Conservation (phyloP, 2,329 filamentous ascomycete genomes). For the Diplodia scrobiculata region DNA sequence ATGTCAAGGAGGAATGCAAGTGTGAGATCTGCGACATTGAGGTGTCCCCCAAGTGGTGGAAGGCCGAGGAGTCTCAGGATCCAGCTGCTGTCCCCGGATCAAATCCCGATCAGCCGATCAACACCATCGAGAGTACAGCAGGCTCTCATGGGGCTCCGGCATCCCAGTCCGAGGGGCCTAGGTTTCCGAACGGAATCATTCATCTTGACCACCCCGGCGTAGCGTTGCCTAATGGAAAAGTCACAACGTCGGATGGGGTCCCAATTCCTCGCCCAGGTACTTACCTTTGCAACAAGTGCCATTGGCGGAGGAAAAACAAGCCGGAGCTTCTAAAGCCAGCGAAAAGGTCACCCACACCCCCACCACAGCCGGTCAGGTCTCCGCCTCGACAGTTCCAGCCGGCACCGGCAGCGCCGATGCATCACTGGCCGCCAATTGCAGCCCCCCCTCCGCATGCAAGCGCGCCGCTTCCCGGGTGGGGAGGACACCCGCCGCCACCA, state of each 20-base stretch:
- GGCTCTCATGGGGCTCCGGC: background rate
- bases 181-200: conserved; percentile 27
- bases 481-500: conserved; percentile 28
- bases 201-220: conserved; percentile 34
- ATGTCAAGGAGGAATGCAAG: conserved; percentile 28
- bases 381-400: conserved; percentile 41
- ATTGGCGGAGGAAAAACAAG: conserved; percentile 49
- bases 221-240: conserved; percentile 33
- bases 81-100: conserved; percentile 31
- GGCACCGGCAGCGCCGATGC: conserved; percentile 32
- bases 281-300: conserved; percentile 54
- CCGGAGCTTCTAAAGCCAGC: conserved; percentile 37
- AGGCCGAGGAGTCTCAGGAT: conserved; percentile 37
- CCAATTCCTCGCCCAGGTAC: conserved; percentile 30
- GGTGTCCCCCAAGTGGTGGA: conserved; percentile 66
- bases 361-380: conserved; percentile 31
- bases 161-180: conserved; percentile 15
- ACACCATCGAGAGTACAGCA: conserved; percentile 27
- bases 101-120: conserved; percentile 29
- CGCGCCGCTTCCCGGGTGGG: conserved; percentile 40
- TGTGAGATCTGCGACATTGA: conserved; percentile 59
- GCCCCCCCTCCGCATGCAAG: conserved; percentile 33
- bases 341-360: conserved; percentile 37
- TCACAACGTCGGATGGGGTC: conserved; percentile 33
- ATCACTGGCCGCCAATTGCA: conserved; percentile 36